Evolutionary conservation across 352 stramenopile genomes (phyloP).

Genomic region (Phytophthora pluvialis): DNA sequence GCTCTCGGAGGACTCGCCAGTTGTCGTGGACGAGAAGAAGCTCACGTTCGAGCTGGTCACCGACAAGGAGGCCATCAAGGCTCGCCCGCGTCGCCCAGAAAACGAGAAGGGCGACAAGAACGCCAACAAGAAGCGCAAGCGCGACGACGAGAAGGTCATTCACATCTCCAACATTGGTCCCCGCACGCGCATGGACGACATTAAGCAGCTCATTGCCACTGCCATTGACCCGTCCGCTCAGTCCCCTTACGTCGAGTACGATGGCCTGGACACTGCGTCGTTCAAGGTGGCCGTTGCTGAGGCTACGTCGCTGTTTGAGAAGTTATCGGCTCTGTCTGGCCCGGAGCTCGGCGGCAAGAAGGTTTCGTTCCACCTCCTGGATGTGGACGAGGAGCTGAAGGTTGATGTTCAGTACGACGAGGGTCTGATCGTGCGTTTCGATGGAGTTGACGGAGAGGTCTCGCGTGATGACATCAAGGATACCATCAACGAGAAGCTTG

Average conservation of each 20-base stretch:
- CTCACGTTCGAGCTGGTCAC: constrained; percentile 82
- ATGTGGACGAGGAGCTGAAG: constrained; percentile 68
- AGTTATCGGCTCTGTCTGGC: constrained; percentile 63
- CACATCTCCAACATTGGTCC: constrained; percentile 84
- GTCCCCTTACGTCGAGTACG: constrained; percentile 83
- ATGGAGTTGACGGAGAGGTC: constrained; percentile 77
- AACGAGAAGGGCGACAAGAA: constrained; percentile 49
- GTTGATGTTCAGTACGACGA: constrained; percentile 86
- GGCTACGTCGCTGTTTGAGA: constrained; percentile 72
- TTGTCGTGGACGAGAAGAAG: constrained; percentile 69
- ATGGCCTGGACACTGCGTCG: constrained; percentile 76
- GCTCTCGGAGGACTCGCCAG: constrained; percentile 40
- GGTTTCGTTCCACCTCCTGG: constrained; percentile 79
- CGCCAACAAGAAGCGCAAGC: constrained; percentile 79
- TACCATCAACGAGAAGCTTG: constrained; percentile 83
- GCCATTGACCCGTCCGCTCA: constrained; percentile 55
- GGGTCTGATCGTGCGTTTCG: constrained; percentile 87
- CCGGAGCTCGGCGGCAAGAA: constrained; percentile 79
- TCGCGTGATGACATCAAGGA: constrained; percentile 90
- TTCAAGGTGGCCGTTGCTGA: constrained; percentile 63
- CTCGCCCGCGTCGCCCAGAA: constrained; percentile 61
- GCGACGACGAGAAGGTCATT: constrained; percentile 76
- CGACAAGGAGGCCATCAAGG: constrained; percentile 73
- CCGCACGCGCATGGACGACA: constrained; percentile 77
- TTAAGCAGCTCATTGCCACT: constrained; percentile 79